Conservation (phyloP, 2,329 filamentous ascomycete genomes). For the Didymella arachidicola region DNA sequence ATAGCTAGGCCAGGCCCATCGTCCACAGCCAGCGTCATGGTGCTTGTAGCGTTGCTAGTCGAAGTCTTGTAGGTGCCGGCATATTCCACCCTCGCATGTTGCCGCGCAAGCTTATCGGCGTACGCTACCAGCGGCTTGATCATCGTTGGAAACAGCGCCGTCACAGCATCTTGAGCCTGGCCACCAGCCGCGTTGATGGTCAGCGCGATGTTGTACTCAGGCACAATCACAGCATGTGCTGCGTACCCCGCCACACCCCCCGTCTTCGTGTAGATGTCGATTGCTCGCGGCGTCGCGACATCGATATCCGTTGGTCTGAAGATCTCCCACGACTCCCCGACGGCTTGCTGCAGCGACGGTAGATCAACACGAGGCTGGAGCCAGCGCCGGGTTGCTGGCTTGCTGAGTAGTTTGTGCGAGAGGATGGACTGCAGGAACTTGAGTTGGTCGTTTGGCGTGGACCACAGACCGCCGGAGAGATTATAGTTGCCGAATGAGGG, state of each 20-base stretch:
- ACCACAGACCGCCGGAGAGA: slow-evolving; percentile 40
- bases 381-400: slow-evolving; percentile 30
- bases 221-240: slow-evolving; percentile 29
- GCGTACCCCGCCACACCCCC: slow-evolving; percentile 37
- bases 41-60: not conserved
- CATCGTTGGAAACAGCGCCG: slow-evolving; percentile 25
- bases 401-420: slow-evolving; percentile 25
- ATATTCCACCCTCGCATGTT: slow-evolving; percentile 31
- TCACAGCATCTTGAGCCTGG: slow-evolving; percentile 17
- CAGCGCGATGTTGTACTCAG: slow-evolving; percentile 36
- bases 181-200: slow-evolving; percentile 35
- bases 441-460: slow-evolving; percentile 34
- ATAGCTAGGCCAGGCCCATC: slow-evolving; percentile 36
- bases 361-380: slow-evolving; percentile 32
- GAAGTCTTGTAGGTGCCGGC: slow-evolving; percentile 28
- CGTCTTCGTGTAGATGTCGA: slow-evolving; percentile 38
- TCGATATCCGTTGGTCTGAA: slow-evolving; percentile 30
- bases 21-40: slow-evolving; percentile 26
- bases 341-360: slow-evolving; percentile 31
- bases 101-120: slow-evolving; percentile 31
- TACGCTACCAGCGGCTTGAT: slow-evolving; percentile 28
- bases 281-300: slow-evolving; percentile 27
- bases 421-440: slow-evolving; percentile 31
- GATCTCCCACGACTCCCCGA: slow-evolving; percentile 42
- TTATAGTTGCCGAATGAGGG: slow-evolving; percentile 37